Percentiles rank a stretch among this genome's conserved stretches.
phyloP scores from a whole-genome alignment of 2,329 filamentous ascomycete species.

The Exophiala viscosa region DNA sequence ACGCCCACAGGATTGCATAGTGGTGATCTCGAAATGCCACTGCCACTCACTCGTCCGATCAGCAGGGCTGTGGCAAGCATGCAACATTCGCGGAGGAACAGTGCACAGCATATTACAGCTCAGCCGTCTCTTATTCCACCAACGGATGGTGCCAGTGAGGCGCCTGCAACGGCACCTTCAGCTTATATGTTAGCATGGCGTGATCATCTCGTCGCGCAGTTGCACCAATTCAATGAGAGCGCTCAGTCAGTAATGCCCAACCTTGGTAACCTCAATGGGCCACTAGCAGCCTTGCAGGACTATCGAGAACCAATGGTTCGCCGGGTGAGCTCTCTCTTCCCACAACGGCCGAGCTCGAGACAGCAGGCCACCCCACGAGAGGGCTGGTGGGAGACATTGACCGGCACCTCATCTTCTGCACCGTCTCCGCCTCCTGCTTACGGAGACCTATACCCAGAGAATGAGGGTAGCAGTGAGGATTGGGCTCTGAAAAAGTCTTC shows the following conservation, averaged over 20 bases:
- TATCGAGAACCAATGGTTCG: constrained; percentile 74
- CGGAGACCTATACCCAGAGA: constrained; percentile 68
- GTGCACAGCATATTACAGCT: constrained; percentile 12
- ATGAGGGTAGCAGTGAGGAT: constrained; percentile 37
- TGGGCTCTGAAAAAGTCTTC: constrained; percentile 42
- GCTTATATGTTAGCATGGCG: constrained; percentile 67
- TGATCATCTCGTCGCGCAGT: constrained; percentile 68
- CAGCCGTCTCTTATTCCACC: constrained; percentile 38
- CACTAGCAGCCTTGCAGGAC: constrained; percentile 62
- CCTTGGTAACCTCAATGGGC: constrained; percentile 48
- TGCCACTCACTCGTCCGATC: background rate
- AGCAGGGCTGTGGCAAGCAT: constrained; percentile 6
- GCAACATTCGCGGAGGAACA: constrained; percentile 21
- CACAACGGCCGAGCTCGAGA: constrained; percentile 55
- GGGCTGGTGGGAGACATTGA: constrained; percentile 66
- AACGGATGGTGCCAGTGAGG: background rate
- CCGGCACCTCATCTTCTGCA: constrained; percentile 45
- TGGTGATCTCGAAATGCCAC: constrained; percentile 6
- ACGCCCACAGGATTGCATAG: constrained; percentile 9
- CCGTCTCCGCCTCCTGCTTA: constrained; percentile 67
- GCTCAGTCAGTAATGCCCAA: constrained; percentile 65
- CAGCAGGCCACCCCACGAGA: constrained; percentile 48
- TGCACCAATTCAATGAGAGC: constrained; percentile 72
- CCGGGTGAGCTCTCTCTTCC: constrained; percentile 68
- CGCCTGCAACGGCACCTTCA: constrained; percentile 40